phyloP scores from a whole-genome alignment of 2,329 filamentous ascomycete species.

The Sporothrix schenckii region DNA sequence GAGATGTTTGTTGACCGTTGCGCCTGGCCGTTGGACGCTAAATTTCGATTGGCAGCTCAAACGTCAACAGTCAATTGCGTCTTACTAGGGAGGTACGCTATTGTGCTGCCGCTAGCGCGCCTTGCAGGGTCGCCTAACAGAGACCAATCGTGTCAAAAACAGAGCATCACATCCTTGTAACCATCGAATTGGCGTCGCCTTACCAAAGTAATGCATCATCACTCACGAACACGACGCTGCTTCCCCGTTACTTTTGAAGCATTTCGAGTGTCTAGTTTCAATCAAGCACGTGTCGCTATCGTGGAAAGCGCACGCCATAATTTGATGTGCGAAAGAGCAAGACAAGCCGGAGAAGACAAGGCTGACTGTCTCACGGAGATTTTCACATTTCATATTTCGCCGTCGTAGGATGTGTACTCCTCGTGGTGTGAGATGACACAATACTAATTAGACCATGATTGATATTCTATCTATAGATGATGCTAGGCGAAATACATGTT shows the following conservation, averaged over 20 bases:
- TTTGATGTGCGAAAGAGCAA: too few relatives aligned
- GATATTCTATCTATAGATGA: constrained; percentile 7
- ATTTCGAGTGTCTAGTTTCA: too few relatives aligned
- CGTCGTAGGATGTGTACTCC: neutral
- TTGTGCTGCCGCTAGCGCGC: constrained; percentile 11
- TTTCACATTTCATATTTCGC: constrained; percentile 7
- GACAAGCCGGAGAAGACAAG: too few relatives aligned
- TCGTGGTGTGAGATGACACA: neutral
- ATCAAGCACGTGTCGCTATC: too few relatives aligned
- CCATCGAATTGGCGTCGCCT: neutral
- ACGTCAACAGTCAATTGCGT: neutral
- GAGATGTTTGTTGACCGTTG: neutral
- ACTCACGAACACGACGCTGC: neutral
- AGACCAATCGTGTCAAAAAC: neutral
- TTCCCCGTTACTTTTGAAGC: neutral
- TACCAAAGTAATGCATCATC: neutral
- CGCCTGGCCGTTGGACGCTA: neutral
- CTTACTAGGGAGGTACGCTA: constrained; percentile 5
- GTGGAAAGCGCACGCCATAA: too few relatives aligned
- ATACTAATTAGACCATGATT: neutral
- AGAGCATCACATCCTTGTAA: neutral
- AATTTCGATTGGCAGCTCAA: neutral
- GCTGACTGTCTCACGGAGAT: constrained; percentile 8
- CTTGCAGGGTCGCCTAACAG: neutral
- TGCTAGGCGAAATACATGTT: neutral